phyloP scores from a whole-genome alignment of 805 yeast species.

The Candida dajiaensis region DNA sequence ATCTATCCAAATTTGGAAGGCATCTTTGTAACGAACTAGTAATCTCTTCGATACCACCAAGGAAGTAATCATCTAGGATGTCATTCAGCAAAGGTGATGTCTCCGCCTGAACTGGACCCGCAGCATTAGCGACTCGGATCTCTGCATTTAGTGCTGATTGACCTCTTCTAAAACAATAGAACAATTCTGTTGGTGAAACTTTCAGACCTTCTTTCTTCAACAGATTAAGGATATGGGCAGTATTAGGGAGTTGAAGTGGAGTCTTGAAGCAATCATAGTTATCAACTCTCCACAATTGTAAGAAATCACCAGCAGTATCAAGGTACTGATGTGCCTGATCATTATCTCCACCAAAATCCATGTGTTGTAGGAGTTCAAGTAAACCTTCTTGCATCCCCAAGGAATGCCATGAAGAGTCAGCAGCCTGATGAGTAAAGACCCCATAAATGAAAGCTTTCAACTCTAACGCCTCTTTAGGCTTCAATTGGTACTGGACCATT shows the following conservation, averaged over 20 bases:
- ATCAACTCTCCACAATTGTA: conserved; percentile 36
- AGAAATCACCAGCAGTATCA: conserved; percentile 63
- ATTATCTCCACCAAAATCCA: conserved; percentile 49
- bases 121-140: conserved; percentile 14
- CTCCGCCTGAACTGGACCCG: conserved; percentile 5
- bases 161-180: conserved; percentile 51
- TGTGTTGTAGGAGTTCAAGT: conserved; percentile 40
- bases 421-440: conserved; percentile 52
- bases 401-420: conserved; percentile 69
- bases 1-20: conserved; percentile 28
- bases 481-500: conserved; percentile 13
- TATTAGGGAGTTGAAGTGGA: conserved; percentile 37
- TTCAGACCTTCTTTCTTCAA: conserved; percentile 31
- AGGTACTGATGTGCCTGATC: conserved; percentile 46
- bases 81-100: conserved; percentile 41
- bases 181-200: conserved; percentile 29
- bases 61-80: conserved; percentile 39
- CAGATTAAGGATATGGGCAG: conserved; percentile 36
- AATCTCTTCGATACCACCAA: conserved; percentile 50
- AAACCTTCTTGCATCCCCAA: conserved; percentile 48
- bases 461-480: conserved; percentile 21
- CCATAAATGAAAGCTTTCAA: conserved; percentile 56
- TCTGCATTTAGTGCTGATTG: conserved; percentile 46
- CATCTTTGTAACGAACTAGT: conserved; percentile 35
- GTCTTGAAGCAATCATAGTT: conserved; percentile 19